Evolutionary conservation across 495 filamentous ascomycete genomes (phyloP).

Genomic region (Rostrohypoxylon terebratum): DNA sequence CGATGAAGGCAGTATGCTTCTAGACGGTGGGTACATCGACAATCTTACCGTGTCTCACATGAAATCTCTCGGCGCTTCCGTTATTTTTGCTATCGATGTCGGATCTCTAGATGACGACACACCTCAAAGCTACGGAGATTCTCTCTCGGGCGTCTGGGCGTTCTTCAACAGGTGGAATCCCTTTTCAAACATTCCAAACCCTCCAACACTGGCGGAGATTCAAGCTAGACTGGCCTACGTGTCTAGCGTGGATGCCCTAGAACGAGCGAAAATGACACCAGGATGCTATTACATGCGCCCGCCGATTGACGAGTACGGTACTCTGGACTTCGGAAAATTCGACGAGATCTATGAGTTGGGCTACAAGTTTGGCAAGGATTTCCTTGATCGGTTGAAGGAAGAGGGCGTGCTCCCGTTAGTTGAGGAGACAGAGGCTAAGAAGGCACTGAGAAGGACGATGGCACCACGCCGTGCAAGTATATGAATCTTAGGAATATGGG

Average conservation of each 20-base stretch:
- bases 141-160: constrained; percentile 94
- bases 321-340: constrained; percentile 95
- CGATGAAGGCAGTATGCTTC: constrained; percentile 94
- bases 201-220: constrained; percentile 94
- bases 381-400: constrained; percentile 76
- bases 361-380: constrained; percentile 85
- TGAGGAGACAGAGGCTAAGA: constrained; percentile 86
- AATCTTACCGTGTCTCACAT: constrained; percentile 97
- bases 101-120: constrained; percentile 90
- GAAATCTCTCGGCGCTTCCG: constrained; percentile 90
- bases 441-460: constrained; percentile 89
- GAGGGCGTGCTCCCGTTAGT: constrained; percentile 76
- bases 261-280: constrained; percentile 86
- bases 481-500: constrained; percentile 49
- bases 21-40: constrained; percentile 97
- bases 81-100: constrained; percentile 96
- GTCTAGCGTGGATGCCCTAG: constrained; percentile 89
- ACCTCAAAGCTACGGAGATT: constrained; percentile 91
- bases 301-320: constrained; percentile 92
- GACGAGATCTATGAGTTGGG: constrained; percentile 95
- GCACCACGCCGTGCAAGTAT: constrained; percentile 94
- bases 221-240: constrained; percentile 96
- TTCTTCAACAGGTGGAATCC: constrained; percentile 97
- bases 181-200: constrained; percentile 85
- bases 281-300: constrained; percentile 97